Base-by-base conservation (phyloP, 371 early-diverging fungal species). In the Conidiobolus incongruus region DNA sequence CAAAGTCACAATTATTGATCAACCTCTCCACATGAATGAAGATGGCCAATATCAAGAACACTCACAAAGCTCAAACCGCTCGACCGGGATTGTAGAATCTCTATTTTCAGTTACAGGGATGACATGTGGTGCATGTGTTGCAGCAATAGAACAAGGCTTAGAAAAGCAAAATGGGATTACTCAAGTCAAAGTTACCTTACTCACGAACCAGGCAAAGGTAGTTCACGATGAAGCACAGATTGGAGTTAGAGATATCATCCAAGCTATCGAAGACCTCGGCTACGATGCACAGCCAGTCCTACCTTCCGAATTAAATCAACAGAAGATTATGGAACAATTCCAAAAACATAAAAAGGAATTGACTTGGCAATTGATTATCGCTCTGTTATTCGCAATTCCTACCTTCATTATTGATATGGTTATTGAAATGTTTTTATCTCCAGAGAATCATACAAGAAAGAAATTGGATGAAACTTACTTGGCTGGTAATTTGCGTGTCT, bases 71-170 rank as follows among this genome's bases (percentile, higher is more conserved):
- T n/a, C n/a, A n/a, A n/a, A n/a, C n/a, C n/a, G n/a, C n/a, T n/a
- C n/a, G n/a, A n/a, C n/a, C n/a, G n/a, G n/a, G n/a, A n/a, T n/a
- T n/a, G n/a, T n/a, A n/a, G n/a, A n/a, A n/a, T n/a, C n/a, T n/a
- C n/a, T n/a, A n/a, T 34, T 34, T n/a, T n/a, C 34, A 34, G n/a
- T 79, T 70, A 17, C 13, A 49, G 92, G 93, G n/a, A 87, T 93
- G 89, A 78, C 85, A 1, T 87, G 88, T 49, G 70, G 85, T 0
- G 75, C 78, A 24, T 89, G 89, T 54, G 77, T 79, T n/a, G 66
- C 68, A 8, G 60, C 71, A 33, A 72, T 91, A 35, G 88, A 90
- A 52, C 53, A 57, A 1, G 66, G 63, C 1, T 52, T 94, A 0
- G 31, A 31, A 4, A 56, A 56, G 3, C 46, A 66, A 35, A 53